Base-by-base conservation (phyloP, 1,139 yeast species). In the Geotrichum carabidarum region DNA sequence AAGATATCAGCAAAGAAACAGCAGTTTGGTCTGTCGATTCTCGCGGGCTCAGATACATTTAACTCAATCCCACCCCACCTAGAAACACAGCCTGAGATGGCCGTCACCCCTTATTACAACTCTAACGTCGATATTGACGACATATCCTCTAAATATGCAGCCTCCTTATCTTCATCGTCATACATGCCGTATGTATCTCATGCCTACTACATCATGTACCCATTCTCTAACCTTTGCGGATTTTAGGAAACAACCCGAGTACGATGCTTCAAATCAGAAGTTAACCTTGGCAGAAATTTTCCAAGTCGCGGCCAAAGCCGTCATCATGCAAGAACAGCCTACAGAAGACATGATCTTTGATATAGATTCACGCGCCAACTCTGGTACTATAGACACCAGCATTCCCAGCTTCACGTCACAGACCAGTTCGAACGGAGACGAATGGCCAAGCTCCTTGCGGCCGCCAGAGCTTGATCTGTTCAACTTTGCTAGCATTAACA, bases 241-340 rank as follows among this genome's bases (percentile, higher is more conserved):
- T 34, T n/a, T 34, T 22, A 40, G 31, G 17, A 18, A 27, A n/a
- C 44, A 17, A 18, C 44, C 44, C 32, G 44, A 42, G 5, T 8
- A 9, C 7, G 44, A 18, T 11, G 15, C 31, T 9, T 22, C 38
- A 6, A 32, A 30, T 22, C 41, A 36, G 12, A 58, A 54, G 15
- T 27, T 53, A 11, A 59, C 60, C 36, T 50, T 60, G 45, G 55
- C 60, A 15, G 59, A 54, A 14, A 48, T 60, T 22, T 59, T 60
- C 53, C 48, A 47, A 40, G 27, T 58, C 5, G 61, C 61, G 4
- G 62, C 63, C 2, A 34, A 41, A 17, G 7, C 37, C 12, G 46
- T 37, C 15, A 22, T 35, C 15, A 35, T 34, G 30, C 41, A 44
- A 14, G 44, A 9, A 32, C 44, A 36, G 42, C 27, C 17, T 18